Evolutionary conservation across 2,329 filamentous ascomycete genomes (phyloP), one percentile per base, ranked within the genome.

Genomic region (Aureobasidium sp.): DNA sequence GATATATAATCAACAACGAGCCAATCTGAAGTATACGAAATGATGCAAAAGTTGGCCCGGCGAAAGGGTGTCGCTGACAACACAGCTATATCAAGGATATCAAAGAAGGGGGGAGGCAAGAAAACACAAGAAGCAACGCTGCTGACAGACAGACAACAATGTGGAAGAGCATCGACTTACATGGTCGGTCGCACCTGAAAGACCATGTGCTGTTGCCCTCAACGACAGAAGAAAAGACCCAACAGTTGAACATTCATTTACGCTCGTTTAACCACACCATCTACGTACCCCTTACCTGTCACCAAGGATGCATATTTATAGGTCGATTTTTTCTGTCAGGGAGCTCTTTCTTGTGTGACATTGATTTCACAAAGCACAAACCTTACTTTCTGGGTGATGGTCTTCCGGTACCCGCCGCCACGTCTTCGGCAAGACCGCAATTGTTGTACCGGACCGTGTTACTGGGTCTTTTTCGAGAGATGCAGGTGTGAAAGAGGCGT

Each of bases 171-270:
- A 57, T 29, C 29, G n/a, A 57, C 39, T 57, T 45, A 57, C 42
- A 29, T 58, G 54, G 54, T 42, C 54, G 54, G 54, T 58, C 42
- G 54, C 54, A 58, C 54, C 14, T 30, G 21, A 58, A 36, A 39
- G n/a, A 21, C 16, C 54, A 48, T 58, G 42, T 58, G 54, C 39
- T 16, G 21, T 21, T 36, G 29, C 41, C 32, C 27, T 21, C 8
- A 42, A 54, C 50, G 32, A 41, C 50, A 54, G 21, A 21, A 21
- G 1, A 21, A 21, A 21, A 21, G 21, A 21, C 21, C 21, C 21
- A 21, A 21, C 21, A 21, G 21, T 1, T 21, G 21, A 32, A 21
- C 14, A 39, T 16, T 9, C 29, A 21, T 27, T 41, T 16, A 29
- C 21, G 8, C n/a, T 55, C 39, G 27, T 44, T 55, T 44, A 39